phyloP scores from a whole-genome alignment of 352 stramenopile genomes.

The Phytophthora megakarya region DNA sequence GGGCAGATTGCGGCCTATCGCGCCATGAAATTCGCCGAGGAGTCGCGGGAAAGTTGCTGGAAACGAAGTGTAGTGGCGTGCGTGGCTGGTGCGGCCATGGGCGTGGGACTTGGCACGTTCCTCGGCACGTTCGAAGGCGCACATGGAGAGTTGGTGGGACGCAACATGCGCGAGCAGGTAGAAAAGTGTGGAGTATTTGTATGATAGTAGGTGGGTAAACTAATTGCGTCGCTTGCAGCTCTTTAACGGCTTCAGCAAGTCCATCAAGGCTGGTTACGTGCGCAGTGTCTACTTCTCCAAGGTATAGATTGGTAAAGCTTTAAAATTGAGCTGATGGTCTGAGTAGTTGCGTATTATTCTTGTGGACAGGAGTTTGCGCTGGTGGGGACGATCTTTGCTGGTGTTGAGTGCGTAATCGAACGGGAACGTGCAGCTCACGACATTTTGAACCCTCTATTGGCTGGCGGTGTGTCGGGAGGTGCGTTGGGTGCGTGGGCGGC shows the following conservation, averaged over 20 bases:
- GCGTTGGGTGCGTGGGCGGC: conserved; percentile 74
- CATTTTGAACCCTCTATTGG: conserved; percentile 79
- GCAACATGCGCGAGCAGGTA: conserved; percentile 87
- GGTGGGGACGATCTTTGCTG: conserved; percentile 80
- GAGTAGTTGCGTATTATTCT: neutral
- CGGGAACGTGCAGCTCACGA: conserved; percentile 80
- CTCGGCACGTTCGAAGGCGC: conserved; percentile 88
- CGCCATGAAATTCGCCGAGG: conserved; percentile 74
- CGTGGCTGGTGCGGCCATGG: conserved; percentile 73
- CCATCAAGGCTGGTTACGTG: conserved; percentile 71
- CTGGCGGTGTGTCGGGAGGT: conserved; percentile 67
- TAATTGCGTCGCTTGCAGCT: conserved; percentile 47
- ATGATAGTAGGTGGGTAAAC: neutral
- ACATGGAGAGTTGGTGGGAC: conserved; percentile 83
- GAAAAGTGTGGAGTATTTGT: neutral
- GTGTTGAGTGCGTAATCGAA: conserved; percentile 85
- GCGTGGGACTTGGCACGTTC: conserved; percentile 83
- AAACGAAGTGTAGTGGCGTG: conserved; percentile 85
- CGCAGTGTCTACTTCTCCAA: conserved; percentile 90
- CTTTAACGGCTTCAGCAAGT: conserved; percentile 86
- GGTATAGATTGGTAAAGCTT: conserved; percentile 30
- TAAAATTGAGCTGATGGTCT: neutral
- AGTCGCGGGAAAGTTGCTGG: conserved; percentile 82
- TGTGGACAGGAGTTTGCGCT: conserved; percentile 76
- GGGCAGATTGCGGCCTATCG: conserved; percentile 48